These are phyloP conservation scores for Cyberlindnera mississippiensis DNA, from an alignment of 805 yeast genomes.

Conservation along the genomic window DNA sequence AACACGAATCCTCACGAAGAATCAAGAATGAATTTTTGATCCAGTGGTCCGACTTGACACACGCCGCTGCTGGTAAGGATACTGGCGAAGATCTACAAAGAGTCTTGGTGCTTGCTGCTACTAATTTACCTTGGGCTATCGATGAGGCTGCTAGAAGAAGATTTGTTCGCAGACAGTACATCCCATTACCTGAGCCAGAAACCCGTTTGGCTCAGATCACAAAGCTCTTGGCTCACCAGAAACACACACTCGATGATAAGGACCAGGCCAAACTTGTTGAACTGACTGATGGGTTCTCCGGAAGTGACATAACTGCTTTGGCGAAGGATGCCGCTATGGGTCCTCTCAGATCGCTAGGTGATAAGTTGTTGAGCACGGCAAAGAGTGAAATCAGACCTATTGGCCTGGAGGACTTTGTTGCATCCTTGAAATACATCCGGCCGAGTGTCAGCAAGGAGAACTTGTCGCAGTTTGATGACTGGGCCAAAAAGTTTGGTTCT, in stretches of 20 bases:
- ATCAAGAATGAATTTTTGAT: conserved; percentile 91
- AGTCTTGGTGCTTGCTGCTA: conserved; percentile 89
- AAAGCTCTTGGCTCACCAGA: conserved; percentile 67
- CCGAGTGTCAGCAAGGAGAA: conserved; percentile 90
- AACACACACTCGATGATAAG: conserved; percentile 55
- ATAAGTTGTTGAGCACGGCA: conserved; percentile 62
- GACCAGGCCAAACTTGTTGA: conserved; percentile 61
- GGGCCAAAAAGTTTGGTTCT: conserved; percentile 88
- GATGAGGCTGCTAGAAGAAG: conserved; percentile 97
- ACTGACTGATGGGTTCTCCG: conserved; percentile 82
- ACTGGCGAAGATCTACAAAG: conserved; percentile 36
- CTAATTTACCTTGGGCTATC: conserved; percentile 94
- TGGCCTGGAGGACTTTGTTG: conserved; percentile 66
- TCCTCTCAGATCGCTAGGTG: conserved; percentile 88
- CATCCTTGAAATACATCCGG: conserved; percentile 72
- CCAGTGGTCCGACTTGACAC: conserved; percentile 91
- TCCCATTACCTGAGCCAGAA: conserved; percentile 87
- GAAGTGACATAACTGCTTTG: conserved; percentile 89
- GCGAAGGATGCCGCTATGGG: conserved; percentile 99
- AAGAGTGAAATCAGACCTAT: conserved; percentile 81
- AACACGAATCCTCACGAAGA: conserved; percentile 85
- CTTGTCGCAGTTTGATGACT: conserved; percentile 70
- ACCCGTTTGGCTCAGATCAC: conserved; percentile 72
- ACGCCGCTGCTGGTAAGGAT: conserved; percentile 71
- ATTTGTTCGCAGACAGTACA: conserved; percentile 88